Percentiles rank a stretch among this genome's conserved stretches.
phyloP scores from a whole-genome alignment of 2,329 filamentous ascomycete species.

The Fusarium ambrosium region DNA sequence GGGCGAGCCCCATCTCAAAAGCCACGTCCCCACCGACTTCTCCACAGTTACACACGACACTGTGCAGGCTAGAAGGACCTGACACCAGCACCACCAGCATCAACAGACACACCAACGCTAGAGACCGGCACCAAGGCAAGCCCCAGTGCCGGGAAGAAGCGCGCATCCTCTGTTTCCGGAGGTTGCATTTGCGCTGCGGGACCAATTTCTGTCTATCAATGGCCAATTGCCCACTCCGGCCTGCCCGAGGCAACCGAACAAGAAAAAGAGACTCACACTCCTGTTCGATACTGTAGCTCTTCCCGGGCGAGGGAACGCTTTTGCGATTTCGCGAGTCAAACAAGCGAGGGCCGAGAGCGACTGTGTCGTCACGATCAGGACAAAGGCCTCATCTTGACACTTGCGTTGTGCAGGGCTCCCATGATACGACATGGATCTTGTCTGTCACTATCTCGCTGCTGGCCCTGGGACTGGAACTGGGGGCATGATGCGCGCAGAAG shows the following conservation, averaged over 20 bases:
- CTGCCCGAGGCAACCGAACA: conserved; percentile 4
- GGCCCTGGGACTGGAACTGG: conserved; percentile 17
- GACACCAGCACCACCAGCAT: conserved; percentile 5
- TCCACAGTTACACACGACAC: conserved; percentile 22
- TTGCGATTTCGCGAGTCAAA: conserved; percentile 3
- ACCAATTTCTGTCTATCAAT: conserved; percentile 6
- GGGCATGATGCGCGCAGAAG: conserved; percentile 8
- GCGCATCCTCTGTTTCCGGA: conserved; percentile 41
- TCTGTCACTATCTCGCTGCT: conserved; percentile 26
- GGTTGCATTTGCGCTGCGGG: not conserved
- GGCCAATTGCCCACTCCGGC: conserved; percentile 4
- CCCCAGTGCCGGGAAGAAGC: conserved; percentile 45
- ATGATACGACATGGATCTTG: conserved; percentile 25
- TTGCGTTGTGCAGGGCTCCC: conserved; percentile 2
- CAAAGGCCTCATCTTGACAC: conserved; percentile 37
- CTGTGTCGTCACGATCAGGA: conserved; percentile 31
- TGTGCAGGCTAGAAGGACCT: conserved; percentile 29
- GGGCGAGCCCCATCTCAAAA: not conserved
- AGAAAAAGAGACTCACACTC: not conserved
- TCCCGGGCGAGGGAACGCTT: not conserved
- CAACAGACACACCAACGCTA: conserved; percentile 4
- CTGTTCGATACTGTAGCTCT: not conserved
- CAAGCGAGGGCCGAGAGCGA: not conserved
- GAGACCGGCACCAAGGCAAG: conserved; percentile 34
- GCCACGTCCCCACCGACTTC: conserved; percentile 24